Base-by-base conservation (phyloP, 306 rosid species). In the Quercus aquifolioides region DNA sequence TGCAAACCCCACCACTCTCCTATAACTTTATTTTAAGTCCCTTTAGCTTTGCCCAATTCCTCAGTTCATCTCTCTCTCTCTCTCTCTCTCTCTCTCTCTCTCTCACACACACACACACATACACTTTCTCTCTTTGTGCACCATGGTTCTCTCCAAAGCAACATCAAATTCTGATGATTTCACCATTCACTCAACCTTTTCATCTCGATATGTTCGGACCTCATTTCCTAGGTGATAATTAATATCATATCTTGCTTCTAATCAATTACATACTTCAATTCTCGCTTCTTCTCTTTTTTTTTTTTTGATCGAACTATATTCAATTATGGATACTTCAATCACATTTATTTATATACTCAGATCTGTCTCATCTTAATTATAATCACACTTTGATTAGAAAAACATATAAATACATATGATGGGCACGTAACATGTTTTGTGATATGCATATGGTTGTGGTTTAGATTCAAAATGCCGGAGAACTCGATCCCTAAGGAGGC, bases 401-500 rank as follows among this genome's bases (percentile, higher is more conserved):
- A 41, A 41, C 11, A 41, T 41, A 41, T 8, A 41, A 2, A 41
- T 8, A 41, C 46, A 41, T 41, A 41, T 41, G 46, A 41, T 8
- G 11, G 46, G 46, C 46, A 41, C 11, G 3, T 41, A 41, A 41
- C 12, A 41, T 41, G 3, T 54, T 14, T 15, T 30, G 12, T 13
- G 19, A 8, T 9, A 28, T 25, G 14, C 10, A 6, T 28, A 52
- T 23, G 6, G n/a, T 3, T 67, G 14, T 14, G 35, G 21, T 13
- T 1, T 19, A 88, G 92, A 80, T 86, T 88, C 82, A 86, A 52
- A 73, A 86, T 86, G 84, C 71, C 85, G 23, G 92, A 88, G 23
- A 86, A 84, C 28, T 88, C 92, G 78, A 88, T 84, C 73, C 90
- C 90, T 0, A 88, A 88, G 80, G 90, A 88, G 18, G 92, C 92